Conservation (phyloP, 768 basidiomycete genomes). For the Gyrodon lividus region DNA sequence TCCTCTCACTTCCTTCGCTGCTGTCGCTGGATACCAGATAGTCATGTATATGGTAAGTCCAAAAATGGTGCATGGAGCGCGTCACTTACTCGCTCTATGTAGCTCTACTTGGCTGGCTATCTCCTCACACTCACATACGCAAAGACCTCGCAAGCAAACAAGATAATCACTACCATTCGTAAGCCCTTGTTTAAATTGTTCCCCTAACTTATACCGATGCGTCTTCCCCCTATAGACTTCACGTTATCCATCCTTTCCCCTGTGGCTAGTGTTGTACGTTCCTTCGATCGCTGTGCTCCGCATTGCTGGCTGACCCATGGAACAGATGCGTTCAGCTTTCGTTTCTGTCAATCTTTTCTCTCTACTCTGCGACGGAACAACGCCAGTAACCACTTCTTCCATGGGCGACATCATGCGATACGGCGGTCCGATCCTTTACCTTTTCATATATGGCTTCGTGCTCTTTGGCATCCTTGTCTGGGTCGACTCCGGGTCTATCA, state of each 20-base stretch:
- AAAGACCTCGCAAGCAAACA: constrained; percentile 50
- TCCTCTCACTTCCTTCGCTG: constrained; percentile 71
- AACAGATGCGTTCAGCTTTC: constrained; percentile 62
- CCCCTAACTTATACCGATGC: not conserved
- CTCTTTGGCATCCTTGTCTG: constrained; percentile 66
- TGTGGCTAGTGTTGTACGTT: constrained; percentile 63
- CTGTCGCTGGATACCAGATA: constrained; percentile 70
- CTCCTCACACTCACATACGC: constrained; percentile 75
- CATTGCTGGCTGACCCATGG: not conserved
- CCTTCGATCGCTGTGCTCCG: not conserved
- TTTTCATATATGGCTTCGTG: constrained; percentile 57
- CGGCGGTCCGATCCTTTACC: constrained; percentile 75
- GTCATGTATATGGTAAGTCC: constrained; percentile 65
- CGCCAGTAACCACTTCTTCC: constrained; percentile 43
- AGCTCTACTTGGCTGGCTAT: constrained; percentile 68
- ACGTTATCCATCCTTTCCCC: constrained; percentile 67
- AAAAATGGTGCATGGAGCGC: not conserved
- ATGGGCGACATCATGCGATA: constrained; percentile 56
- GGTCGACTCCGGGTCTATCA: constrained; percentile 65
- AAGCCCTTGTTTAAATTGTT: constrained; percentile 10
- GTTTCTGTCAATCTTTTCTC: constrained; percentile 80
- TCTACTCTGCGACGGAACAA: constrained; percentile 61
- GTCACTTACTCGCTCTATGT: constrained; percentile 1
- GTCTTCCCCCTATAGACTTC: constrained; percentile 44
- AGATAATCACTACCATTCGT: constrained; percentile 62